phyloP scores from a whole-genome alignment of 805 yeast genomes.

The Jamesozyma piceae region DNA sequence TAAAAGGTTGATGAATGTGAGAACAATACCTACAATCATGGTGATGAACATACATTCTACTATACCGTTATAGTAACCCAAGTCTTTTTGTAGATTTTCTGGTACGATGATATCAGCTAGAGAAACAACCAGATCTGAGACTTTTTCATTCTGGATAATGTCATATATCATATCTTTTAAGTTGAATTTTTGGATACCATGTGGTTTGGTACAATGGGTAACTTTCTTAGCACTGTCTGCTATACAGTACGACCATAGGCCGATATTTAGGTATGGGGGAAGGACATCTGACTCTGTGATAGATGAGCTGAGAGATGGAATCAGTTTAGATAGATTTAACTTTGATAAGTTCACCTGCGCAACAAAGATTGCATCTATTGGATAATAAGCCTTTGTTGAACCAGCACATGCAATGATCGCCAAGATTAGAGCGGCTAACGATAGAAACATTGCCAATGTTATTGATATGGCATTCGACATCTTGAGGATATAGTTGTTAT shows the following conservation, averaged over 20 bases:
- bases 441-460: conserved; percentile 21
- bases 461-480: conserved; percentile 12
- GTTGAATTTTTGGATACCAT: conserved; percentile 24
- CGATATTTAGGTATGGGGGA: conserved; percentile 40
- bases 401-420: conserved; percentile 46
- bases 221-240: conserved; percentile 28
- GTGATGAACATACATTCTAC: conserved; percentile 53
- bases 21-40: conserved; percentile 40
- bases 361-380: conserved; percentile 38
- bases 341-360: conserved; percentile 39
- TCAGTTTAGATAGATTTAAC: conserved; percentile 11
- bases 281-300: conserved; percentile 28
- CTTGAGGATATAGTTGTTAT: neutral
- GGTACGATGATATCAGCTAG: conserved; percentile 42
- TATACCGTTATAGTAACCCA: conserved; percentile 36
- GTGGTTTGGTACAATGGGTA: conserved; percentile 22
- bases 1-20: conserved; percentile 36
- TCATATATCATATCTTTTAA: conserved; percentile 18
- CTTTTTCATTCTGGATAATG: conserved; percentile 24
- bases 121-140: conserved; percentile 12
- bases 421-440: conserved; percentile 39
- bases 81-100: conserved; percentile 38
- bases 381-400: conserved; percentile 34
- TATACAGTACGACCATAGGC: conserved; percentile 58
- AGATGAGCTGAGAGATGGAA: conserved; percentile 6